Evolutionary conservation across 2,329 filamentous ascomycete genomes (phyloP).

Genomic region (Xylariaceae sp.): DNA sequence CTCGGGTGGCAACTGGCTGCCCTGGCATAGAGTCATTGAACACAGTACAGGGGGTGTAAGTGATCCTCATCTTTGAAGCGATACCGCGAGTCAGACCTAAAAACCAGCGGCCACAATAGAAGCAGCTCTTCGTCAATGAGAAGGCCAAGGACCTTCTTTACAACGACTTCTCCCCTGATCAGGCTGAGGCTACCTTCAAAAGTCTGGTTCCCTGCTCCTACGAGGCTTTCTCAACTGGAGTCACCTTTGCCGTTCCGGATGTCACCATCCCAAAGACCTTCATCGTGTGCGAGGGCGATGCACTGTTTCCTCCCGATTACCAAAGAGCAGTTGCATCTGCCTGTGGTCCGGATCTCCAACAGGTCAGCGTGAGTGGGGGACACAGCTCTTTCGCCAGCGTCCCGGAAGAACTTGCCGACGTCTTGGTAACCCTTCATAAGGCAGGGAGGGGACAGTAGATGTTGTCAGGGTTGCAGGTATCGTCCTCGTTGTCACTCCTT

Average conservation of each 20-base stretch:
- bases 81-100: too few relatives aligned
- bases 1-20: slow-evolving; percentile 9
- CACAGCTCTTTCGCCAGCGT: background rate
- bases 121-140: background rate
- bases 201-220: background rate
- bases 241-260: background rate
- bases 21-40: slow-evolving; percentile 1
- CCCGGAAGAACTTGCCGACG: background rate
- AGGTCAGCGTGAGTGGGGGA: slow-evolving; percentile 2
- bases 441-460: too few relatives aligned
- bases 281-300: background rate
- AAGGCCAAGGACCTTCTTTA: background rate
- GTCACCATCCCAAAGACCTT: background rate
- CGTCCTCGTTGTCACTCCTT: too few relatives aligned
- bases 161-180: background rate
- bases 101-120: background rate
- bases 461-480: too few relatives aligned
- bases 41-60: background rate
- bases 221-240: background rate
- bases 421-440: background rate
- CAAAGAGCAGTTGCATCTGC: slow-evolving; percentile 1
- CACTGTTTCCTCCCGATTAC: background rate
- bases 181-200: background rate
- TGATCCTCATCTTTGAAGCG: background rate
- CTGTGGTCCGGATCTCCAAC: slow-evolving; percentile 5